Evolutionary conservation across 2,329 filamentous ascomycete genomes (phyloP).

Genomic region (Alternaria arbusti): DNA sequence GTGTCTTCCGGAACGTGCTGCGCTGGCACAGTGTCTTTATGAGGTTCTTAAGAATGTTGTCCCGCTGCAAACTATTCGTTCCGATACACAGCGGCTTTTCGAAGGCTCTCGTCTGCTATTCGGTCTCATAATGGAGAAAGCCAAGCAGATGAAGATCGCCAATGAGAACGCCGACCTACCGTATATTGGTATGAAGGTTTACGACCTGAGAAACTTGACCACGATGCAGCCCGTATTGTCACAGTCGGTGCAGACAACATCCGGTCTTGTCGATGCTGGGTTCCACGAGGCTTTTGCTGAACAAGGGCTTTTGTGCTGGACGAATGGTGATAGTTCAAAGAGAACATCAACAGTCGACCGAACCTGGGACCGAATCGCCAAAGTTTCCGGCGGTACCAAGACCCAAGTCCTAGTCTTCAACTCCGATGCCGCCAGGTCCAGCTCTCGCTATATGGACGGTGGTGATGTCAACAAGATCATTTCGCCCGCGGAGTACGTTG

Average conservation of each 20-base stretch:
- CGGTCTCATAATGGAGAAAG: background rate
- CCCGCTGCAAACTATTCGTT: background rate
- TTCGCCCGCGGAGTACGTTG: background rate
- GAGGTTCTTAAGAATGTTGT: background rate
- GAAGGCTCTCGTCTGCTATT: background rate
- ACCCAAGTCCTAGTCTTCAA: background rate
- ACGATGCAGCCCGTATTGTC: background rate
- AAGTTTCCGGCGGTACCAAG: background rate
- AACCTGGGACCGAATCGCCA: background rate
- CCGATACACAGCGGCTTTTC: background rate
- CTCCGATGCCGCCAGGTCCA: background rate
- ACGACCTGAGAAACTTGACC: background rate
- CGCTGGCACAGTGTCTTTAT: background rate
- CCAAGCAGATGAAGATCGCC: background rate
- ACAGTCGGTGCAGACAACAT: background rate
- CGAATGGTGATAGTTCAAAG: background rate
- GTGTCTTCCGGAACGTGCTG: background rate
- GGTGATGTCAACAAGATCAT: background rate
- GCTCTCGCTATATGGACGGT: background rate
- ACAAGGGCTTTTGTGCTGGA: background rate
- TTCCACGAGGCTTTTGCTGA: background rate
- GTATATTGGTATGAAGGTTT: background rate
- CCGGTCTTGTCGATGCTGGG: background rate
- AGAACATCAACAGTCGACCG: too few relatives aligned
- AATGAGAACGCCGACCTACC: rapidly evolving